Percentiles rank a stretch among this genome's conserved stretches.
Conservation (phyloP, 257 asterid species). For the Ehretia macrophylla region DNA sequence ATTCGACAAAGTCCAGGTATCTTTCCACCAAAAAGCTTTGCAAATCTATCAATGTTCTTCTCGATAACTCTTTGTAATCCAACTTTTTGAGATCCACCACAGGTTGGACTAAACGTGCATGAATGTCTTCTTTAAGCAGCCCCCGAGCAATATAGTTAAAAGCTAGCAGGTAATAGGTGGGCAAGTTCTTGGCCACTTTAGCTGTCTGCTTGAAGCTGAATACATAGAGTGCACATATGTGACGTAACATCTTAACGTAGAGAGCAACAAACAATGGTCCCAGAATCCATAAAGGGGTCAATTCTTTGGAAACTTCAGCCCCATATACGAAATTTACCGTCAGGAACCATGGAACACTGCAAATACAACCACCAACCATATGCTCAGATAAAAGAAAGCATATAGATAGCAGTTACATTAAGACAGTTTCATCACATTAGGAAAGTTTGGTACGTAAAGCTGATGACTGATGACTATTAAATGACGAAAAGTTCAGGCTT, state of each 20-base stretch:
- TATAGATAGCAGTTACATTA: background rate
- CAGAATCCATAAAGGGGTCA: constrained; percentile 71
- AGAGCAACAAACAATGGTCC: constrained; percentile 69
- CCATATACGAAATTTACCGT: constrained; percentile 56
- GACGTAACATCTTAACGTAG: constrained; percentile 48
- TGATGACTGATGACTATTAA: too few relatives aligned
- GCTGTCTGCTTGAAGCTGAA: constrained; percentile 58
- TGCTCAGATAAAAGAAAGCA: too few relatives aligned
- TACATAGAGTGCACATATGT: constrained; percentile 47
- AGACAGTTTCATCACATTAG: background rate
- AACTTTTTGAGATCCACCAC: constrained; percentile 34
- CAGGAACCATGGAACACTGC: constrained; percentile 65
- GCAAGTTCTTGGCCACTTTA: constrained; percentile 47
- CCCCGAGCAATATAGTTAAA: constrained; percentile 34
- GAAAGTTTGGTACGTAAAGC: too few relatives aligned
- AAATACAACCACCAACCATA: constrained; percentile 9
- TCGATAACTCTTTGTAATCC: constrained; percentile 36
- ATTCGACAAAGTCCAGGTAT: constrained; percentile 58
- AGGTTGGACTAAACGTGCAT: constrained; percentile 36
- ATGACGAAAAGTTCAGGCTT: too few relatives aligned
- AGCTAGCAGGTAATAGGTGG: constrained; percentile 32
- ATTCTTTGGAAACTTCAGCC: constrained; percentile 57
- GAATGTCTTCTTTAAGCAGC: constrained; percentile 46
- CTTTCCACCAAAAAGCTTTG: constrained; percentile 44
- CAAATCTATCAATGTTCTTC: constrained; percentile 41